These are phyloP conservation scores for Mycena leptocephala DNA, from an alignment of 768 basidiomycete genomes.

Conservation along the genomic window DNA sequence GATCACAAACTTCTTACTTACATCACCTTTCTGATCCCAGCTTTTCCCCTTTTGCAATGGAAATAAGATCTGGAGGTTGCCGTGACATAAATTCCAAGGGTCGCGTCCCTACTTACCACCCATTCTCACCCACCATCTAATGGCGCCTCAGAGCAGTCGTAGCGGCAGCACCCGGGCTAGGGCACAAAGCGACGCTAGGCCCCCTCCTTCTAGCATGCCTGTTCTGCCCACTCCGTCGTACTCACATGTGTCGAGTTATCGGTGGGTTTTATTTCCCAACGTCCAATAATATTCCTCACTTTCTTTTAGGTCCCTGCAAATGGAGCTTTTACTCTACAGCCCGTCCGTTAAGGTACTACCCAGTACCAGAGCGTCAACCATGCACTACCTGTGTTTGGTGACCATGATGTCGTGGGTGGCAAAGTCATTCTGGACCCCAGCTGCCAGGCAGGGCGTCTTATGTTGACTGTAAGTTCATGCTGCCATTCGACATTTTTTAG, in stretches of 20 bases:
- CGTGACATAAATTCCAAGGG: slow-evolving; percentile 17
- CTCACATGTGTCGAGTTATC: slow-evolving; percentile 67
- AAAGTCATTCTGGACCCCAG: slow-evolving; percentile 71
- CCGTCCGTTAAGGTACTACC: slow-evolving; percentile 70
- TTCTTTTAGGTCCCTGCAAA: slow-evolving; percentile 61
- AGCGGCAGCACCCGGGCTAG: slow-evolving; percentile 22
- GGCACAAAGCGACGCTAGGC: slow-evolving; percentile 37
- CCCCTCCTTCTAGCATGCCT: slow-evolving; percentile 54
- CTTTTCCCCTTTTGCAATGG: slow-evolving; percentile 20
- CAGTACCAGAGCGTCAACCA: slow-evolving; percentile 44
- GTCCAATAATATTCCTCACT: background rate
- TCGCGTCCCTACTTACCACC: slow-evolving; percentile 8
- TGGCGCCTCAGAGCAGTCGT: slow-evolving; percentile 31
- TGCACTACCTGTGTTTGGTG: slow-evolving; percentile 70
- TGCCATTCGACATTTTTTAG: slow-evolving; percentile 28
- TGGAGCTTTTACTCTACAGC: slow-evolving; percentile 77
- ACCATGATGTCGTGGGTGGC: slow-evolving; percentile 74
- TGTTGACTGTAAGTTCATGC: slow-evolving; percentile 64
- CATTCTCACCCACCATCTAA: background rate
- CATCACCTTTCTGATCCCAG: slow-evolving; percentile 26
- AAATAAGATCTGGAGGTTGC: slow-evolving; percentile 17
- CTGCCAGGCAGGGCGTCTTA: slow-evolving; percentile 71
- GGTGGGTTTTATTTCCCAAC: slow-evolving; percentile 50
- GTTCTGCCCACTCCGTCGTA: slow-evolving; percentile 47
- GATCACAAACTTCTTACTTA: background rate